Conservation (phyloP, 1,284 basidiomycete species). For the Chalciporus sp. region DNA sequence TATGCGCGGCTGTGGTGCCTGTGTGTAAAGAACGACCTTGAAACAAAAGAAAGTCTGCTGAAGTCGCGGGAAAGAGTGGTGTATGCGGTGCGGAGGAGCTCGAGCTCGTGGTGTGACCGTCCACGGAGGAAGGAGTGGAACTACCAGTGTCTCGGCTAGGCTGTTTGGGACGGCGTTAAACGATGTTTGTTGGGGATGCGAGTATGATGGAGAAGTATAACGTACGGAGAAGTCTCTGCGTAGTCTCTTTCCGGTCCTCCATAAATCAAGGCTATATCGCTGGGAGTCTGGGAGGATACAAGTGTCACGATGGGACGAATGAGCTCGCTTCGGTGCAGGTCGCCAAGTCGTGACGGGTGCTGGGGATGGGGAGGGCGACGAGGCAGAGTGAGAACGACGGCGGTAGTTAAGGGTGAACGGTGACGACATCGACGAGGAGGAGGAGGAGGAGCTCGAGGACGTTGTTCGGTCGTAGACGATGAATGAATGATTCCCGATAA, state of each 20-base stretch:
- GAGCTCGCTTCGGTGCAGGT: conserved; percentile 49
- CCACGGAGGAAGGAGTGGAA: conserved; percentile 33
- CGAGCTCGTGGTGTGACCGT: conserved; percentile 31
- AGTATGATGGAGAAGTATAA: not conserved
- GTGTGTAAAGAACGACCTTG: conserved; percentile 33
- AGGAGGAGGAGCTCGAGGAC: conserved; percentile 12
- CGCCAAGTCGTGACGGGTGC: conserved; percentile 42
- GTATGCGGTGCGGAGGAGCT: conserved; percentile 32
- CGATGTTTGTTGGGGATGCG: not conserved
- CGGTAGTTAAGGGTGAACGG: conserved; percentile 42
- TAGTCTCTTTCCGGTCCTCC: conserved; percentile 55
- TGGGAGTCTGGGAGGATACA: conserved; percentile 41
- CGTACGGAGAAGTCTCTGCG: conserved; percentile 51
- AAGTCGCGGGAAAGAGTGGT: conserved; percentile 51
- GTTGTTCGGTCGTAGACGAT: conserved; percentile 15
- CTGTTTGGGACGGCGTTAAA: conserved; percentile 11
- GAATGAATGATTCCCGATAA: conserved; percentile 13
- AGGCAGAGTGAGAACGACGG: conserved; percentile 59
- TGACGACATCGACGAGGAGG: conserved; percentile 44
- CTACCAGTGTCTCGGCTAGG: conserved; percentile 21
- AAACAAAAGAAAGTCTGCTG: conserved; percentile 63
- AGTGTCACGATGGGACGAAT: conserved; percentile 40
- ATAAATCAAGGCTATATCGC: conserved; percentile 55
- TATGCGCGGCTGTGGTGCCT: conserved; percentile 18
- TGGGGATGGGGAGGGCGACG: conserved; percentile 42